phyloP scores from a whole-genome alignment of 352 stramenopile genomes.

The Blastocystis sp. region DNA sequence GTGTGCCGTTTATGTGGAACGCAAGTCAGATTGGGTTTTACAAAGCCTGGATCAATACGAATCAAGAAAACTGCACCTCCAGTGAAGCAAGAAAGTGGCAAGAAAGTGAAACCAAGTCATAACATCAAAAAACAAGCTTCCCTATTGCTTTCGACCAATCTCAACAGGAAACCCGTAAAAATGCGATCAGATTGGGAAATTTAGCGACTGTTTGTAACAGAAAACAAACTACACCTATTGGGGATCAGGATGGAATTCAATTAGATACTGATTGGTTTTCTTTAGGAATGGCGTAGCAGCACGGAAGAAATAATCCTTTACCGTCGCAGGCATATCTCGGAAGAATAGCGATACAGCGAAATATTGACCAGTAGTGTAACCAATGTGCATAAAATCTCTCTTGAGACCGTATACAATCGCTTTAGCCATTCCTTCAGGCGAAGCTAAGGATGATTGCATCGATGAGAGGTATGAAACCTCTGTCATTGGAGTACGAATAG shows the following conservation, averaged over 20 bases:
- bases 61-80: too few species aligned
- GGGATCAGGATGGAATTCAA: conserved; percentile 35
- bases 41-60: too few species aligned
- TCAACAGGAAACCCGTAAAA: background rate
- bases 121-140: conserved; percentile 1
- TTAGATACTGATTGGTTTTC: conserved; percentile 12
- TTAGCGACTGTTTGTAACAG: background rate
- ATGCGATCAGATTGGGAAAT: conserved; percentile 32
- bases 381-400: conserved; percentile 38
- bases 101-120: background rate
- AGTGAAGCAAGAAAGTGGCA: background rate
- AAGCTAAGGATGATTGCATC: background rate
- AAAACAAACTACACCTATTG: background rate
- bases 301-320: conserved; percentile 11
- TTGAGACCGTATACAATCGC: background rate
- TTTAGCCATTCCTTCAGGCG: conserved; percentile 20
- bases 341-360: background rate
- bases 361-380: conserved; percentile 5
- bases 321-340: conserved; percentile 1
- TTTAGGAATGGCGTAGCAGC: background rate
- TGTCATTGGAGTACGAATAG: conserved; percentile 58
- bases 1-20: background rate
- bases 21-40: background rate
- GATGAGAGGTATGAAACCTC: background rate
- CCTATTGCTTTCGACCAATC: background rate